Evolutionary conservation across 1,284 basidiomycete species (phyloP).

Genomic region (Rhodotorula sp.): DNA sequence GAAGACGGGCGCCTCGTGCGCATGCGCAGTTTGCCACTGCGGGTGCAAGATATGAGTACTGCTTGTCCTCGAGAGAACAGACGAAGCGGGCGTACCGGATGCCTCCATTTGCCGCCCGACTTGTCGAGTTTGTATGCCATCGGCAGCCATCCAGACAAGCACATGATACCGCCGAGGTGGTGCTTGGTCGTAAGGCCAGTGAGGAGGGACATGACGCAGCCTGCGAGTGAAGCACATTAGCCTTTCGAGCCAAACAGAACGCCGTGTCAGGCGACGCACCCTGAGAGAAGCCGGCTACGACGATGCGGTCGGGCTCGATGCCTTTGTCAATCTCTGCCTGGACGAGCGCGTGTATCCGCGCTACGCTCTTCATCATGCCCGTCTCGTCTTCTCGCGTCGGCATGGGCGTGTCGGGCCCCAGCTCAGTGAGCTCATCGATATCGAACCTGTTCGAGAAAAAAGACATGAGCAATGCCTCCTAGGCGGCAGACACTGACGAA

Average conservation of each 20-base stretch:
- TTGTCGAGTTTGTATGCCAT: constrained; percentile 63
- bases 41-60: no score
- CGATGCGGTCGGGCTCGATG: constrained; percentile 52
- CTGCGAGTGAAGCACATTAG: neutral
- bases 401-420: constrained; percentile 54
- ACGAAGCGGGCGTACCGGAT: neutral
- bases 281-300: constrained; percentile 82
- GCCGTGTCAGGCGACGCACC: constrained; percentile 46
- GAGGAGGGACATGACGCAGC: constrained; percentile 61
- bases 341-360: constrained; percentile 68
- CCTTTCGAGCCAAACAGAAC: neutral
- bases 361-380: constrained; percentile 68
- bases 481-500: neutral
- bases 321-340: constrained; percentile 71
- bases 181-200: constrained; percentile 67
- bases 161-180: constrained; percentile 70
- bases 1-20: neutral
- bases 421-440: constrained; percentile 53
- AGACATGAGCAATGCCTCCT: neutral
- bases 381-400: constrained; percentile 63
- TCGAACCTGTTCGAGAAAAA: constrained; percentile 64
- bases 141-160: constrained; percentile 75
- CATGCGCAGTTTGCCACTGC: neutral
- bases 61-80: no score
- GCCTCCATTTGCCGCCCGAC: neutral